Conservation (phyloP, 345 rosid genomes). For the Eutrema heterophyllum region DNA sequence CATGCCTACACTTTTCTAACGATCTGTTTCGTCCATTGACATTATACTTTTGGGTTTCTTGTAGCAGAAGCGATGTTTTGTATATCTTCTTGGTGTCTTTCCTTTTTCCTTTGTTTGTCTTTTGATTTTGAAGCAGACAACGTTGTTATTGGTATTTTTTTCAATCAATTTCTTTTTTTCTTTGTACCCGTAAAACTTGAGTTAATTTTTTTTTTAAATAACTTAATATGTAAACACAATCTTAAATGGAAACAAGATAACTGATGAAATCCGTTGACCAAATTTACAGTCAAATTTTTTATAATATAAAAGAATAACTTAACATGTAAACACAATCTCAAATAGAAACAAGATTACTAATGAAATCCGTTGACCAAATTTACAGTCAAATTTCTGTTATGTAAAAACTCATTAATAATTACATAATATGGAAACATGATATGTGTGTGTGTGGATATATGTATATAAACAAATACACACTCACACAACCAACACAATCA, state of each 20-base stretch:
- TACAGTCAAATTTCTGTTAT: background rate
- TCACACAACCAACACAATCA: background rate
- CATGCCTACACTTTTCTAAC: constrained; percentile 44
- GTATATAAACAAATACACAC: background rate
- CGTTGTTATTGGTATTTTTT: background rate
- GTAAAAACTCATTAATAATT: background rate
- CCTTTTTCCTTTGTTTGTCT: background rate
- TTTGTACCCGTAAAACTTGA: background rate
- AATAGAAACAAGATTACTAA: background rate
- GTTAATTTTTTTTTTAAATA: background rate
- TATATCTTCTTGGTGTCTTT: background rate
- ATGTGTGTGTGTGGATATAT: background rate
- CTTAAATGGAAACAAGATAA: background rate
- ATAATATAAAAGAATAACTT: background rate
- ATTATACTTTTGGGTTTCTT: background rate
- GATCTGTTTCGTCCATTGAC: background rate
- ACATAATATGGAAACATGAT: background rate
- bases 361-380: background rate
- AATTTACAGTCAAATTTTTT: background rate
- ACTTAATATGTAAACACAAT: background rate
- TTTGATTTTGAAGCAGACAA: background rate
- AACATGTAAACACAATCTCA: background rate
- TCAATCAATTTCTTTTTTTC: background rate
- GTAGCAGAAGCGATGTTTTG: constrained; percentile 7
- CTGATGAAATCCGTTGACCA: background rate